These are phyloP conservation scores for Talaromyces islandicus DNA, from an alignment of 2,329 filamentous ascomycete genomes.

Conservation along the genomic window DNA sequence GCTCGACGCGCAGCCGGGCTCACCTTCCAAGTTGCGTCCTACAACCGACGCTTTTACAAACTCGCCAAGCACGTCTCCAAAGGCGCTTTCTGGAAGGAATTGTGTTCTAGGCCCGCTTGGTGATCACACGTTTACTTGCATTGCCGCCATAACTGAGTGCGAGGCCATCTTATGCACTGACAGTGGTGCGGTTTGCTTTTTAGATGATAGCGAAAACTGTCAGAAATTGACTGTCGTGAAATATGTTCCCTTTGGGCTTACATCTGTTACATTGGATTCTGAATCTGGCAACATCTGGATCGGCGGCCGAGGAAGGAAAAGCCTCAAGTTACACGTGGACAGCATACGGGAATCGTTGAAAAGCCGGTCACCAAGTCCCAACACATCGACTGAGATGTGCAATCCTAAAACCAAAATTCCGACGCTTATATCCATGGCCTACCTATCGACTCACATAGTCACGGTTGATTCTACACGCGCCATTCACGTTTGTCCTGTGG, in stretches of 20 bases:
- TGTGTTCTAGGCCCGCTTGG: slow-evolving; percentile 75
- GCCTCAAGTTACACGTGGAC: slow-evolving; percentile 42
- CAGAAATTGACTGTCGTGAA: slow-evolving; percentile 65
- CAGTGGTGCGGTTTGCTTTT: slow-evolving; percentile 78
- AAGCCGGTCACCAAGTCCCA: slow-evolving; percentile 19
- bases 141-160: slow-evolving; percentile 63
- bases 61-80: slow-evolving; percentile 46
- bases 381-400: slow-evolving; percentile 14
- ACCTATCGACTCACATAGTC: slow-evolving; percentile 60
- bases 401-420: slow-evolving; percentile 25
- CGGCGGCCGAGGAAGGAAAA: slow-evolving; percentile 59
- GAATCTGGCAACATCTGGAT: slow-evolving; percentile 57
- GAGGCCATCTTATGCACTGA: slow-evolving; percentile 82
- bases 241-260: slow-evolving; percentile 61
- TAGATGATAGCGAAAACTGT: slow-evolving; percentile 69
- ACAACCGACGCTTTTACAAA: slow-evolving; percentile 27
- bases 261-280: slow-evolving; percentile 57
- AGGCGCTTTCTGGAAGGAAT: slow-evolving; percentile 78
- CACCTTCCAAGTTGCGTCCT: slow-evolving; percentile 60
- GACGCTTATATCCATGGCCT: slow-evolving; percentile 61
- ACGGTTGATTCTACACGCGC: slow-evolving; percentile 70
- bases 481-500: slow-evolving; percentile 58
- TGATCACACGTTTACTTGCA: slow-evolving; percentile 78
- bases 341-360: slow-evolving; percentile 29
- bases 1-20: slow-evolving; percentile 56